A percentile compares a stretch with the other conserved stretches of the same genome.
These are phyloP conservation scores for Paraphaeosphaeria minitans DNA, from an alignment of 2,329 filamentous ascomycete genomes.

Conservation along the genomic window DNA sequence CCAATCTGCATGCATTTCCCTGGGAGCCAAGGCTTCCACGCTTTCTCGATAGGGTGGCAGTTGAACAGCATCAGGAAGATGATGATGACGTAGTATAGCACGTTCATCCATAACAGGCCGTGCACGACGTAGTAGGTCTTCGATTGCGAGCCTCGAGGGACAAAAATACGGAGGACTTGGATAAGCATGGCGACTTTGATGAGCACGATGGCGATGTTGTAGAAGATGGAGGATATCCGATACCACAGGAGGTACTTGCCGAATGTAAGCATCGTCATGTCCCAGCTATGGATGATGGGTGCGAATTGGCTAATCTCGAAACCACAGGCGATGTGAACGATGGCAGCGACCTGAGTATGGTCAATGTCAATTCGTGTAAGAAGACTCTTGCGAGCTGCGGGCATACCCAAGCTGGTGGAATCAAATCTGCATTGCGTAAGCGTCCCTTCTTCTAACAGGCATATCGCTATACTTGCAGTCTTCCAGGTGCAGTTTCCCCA, in stretches of 20 bases:
- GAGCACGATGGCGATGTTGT: conserved; percentile 21
- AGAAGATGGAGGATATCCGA: conserved; percentile 18
- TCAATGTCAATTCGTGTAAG: conserved; percentile 1
- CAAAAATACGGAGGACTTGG: conserved; percentile 21
- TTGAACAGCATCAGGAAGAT: conserved; percentile 19
- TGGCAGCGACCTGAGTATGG: conserved; percentile 12
- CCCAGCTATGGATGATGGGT: conserved; percentile 24
- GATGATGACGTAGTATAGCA: conserved; percentile 14
- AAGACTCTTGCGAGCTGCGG: not conserved
- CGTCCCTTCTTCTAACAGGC: not conserved
- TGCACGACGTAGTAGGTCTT: conserved; percentile 18
- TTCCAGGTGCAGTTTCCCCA: conserved; percentile 17
- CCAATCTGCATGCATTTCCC: conserved; percentile 18
- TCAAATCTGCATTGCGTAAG: conserved; percentile 17
- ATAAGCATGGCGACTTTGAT: conserved; percentile 23
- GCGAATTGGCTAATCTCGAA: conserved; percentile 20
- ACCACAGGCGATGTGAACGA: conserved; percentile 13
- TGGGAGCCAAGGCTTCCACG: conserved; percentile 19
- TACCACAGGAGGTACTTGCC: conserved; percentile 17
- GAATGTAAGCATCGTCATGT: conserved; percentile 15
- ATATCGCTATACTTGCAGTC: conserved; percentile 17
- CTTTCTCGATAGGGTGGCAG: conserved; percentile 18
- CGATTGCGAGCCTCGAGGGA: conserved; percentile 19
- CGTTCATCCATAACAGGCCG: conserved; percentile 15
- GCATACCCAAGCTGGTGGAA: conserved; percentile 23